phyloP scores from a whole-genome alignment of 768 basidiomycete species.

The Jaapia argillacea region DNA sequence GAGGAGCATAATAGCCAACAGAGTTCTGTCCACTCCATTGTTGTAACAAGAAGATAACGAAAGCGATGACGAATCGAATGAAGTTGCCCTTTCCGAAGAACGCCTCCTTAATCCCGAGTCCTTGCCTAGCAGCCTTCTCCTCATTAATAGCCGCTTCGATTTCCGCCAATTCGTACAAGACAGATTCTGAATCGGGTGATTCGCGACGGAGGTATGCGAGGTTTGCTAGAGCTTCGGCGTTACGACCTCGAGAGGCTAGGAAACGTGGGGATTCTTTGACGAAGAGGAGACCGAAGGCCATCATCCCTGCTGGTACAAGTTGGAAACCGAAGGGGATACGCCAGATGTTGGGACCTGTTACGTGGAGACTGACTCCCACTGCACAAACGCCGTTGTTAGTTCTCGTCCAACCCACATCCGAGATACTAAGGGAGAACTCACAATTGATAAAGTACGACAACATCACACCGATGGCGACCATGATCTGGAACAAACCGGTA shows the following conservation, averaged over 20 bases:
- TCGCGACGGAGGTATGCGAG: slow-evolving; percentile 56
- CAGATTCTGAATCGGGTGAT: slow-evolving; percentile 25
- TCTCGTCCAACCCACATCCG: background rate
- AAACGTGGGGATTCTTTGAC: slow-evolving; percentile 75
- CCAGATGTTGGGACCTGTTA: slow-evolving; percentile 43
- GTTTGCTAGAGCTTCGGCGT: slow-evolving; percentile 42
- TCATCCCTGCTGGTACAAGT: slow-evolving; percentile 64
- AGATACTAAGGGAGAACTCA: slow-evolving; percentile 23
- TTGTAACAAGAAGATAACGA: slow-evolving; percentile 69
- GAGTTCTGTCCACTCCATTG: slow-evolving; percentile 84
- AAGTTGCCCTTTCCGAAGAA: slow-evolving; percentile 78
- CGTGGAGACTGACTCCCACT: slow-evolving; percentile 55
- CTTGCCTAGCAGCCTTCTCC: slow-evolving; percentile 55
- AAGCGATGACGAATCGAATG: slow-evolving; percentile 77
- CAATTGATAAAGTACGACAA: slow-evolving; percentile 77
- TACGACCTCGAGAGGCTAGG: slow-evolving; percentile 55
- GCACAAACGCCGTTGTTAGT: background rate
- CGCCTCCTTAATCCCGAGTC: slow-evolving; percentile 58
- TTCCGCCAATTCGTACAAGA: slow-evolving; percentile 62
- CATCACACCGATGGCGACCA: slow-evolving; percentile 82
- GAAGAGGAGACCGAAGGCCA: slow-evolving; percentile 57
- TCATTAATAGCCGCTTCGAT: slow-evolving; percentile 74
- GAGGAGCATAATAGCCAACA: slow-evolving; percentile 66
- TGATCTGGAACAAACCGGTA: slow-evolving; percentile 80
- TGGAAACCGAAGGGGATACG: slow-evolving; percentile 68